phyloP scores from a whole-genome alignment of 192 early-diverging fungal species.

The Podila epicladia region DNA sequence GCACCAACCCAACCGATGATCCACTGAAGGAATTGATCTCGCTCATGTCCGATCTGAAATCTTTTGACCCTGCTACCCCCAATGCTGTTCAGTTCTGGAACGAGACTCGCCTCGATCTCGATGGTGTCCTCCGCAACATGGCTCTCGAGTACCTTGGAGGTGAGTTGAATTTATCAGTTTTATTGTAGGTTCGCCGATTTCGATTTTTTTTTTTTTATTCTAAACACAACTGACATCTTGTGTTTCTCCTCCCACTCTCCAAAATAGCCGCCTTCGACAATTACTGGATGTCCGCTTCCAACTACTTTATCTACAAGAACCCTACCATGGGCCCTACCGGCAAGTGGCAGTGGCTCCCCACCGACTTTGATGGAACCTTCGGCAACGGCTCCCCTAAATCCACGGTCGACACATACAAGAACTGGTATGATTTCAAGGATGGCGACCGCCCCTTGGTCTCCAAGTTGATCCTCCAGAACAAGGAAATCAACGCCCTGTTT shows the following conservation, averaged over 20 bases:
- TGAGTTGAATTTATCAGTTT: neutral
- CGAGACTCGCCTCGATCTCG: conserved; percentile 10
- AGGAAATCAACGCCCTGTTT: conserved; percentile 8
- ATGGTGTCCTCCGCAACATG: conserved; percentile 20
- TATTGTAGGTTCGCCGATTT: no score
- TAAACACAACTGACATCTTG: no score
- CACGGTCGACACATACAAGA: neutral
- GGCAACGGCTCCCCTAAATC: conserved; percentile 10
- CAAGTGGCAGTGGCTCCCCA: conserved; percentile 23
- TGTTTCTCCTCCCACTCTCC: no score
- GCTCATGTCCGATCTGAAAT: conserved; percentile 11
- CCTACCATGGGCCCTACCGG: conserved; percentile 4
- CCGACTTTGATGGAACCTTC: conserved; percentile 18
- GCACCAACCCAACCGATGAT: conserved; percentile 3
- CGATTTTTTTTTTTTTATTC: no score
- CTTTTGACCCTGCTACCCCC: conserved; percentile 12
- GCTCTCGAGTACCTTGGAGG: conserved; percentile 21
- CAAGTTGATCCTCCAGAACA: conserved; percentile 14
- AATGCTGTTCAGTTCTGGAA: conserved; percentile 10
- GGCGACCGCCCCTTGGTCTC: conserved; percentile 2
- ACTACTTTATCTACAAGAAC: conserved; percentile 23
- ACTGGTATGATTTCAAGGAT: conserved; percentile 1
- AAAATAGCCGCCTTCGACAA: conserved; percentile 8
- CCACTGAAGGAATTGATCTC: conserved; percentile 14
- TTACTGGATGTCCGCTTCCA: conserved; percentile 14